Base-by-base conservation (phyloP, 1,284 basidiomycete species). In the Volvariella surrecta region DNA sequence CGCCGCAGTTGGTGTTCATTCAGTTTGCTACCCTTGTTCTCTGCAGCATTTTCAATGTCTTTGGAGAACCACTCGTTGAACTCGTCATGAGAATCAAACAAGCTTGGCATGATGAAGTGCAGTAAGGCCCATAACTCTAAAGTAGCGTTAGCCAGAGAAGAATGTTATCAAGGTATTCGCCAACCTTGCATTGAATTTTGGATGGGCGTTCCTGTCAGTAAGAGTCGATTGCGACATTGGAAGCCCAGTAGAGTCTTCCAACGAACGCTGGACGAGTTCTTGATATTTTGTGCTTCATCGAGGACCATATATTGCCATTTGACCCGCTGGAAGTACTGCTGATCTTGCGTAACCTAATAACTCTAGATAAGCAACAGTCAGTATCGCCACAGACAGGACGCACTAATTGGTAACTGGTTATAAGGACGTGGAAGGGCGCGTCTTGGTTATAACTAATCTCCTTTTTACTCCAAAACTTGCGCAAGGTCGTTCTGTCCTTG, bases 271-370 rank as follows among this genome's bases (percentile, higher is more conserved):
- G 86, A 82, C 9, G 95, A 93, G 55, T 94, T 96, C 73, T 99
- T 99, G 76, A 99, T 99, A 47, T 98, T 98, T 64, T 99, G 96
- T 8, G 96, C 96, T 64, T 99, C 96, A 58, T 99, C 96, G 10
- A 99, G 74, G 46, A 99, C 82, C 96, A 99, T 99, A 61, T 99
- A 99, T 67, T 99, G 96, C 96, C 96, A 99, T 59, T 94, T 96
- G 55, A 99, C 85, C 30, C 89, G 79, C 60, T 96, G 89, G 64
- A 99, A 97, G 66, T 99, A 98, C 58, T 97, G 93, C 57, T 97
- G 94, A 61, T 99, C 96, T 68, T 90, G 89, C 7, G 93, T 94
- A 32, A 97, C 82, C 87, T 90, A 22, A n/a, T 44, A 7, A 6
- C 42, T 28, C 24, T 39, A 32, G 11, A 46, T 17, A 30, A 40